Evolutionary conservation across 768 basidiomycete genomes (phyloP).

Genomic region (Suillus discolor): DNA sequence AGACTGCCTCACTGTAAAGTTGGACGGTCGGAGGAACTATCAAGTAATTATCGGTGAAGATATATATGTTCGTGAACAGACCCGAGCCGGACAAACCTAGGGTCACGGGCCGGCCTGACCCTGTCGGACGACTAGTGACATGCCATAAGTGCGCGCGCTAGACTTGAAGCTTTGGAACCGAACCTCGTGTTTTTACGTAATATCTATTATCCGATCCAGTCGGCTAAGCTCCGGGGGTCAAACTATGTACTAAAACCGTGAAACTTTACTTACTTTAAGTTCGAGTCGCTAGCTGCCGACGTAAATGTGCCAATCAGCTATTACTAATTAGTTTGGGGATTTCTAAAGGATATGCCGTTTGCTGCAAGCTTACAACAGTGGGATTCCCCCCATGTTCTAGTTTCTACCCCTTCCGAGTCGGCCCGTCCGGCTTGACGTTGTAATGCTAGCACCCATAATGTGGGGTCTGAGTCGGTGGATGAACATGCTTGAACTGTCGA

Average conservation of each 20-base stretch:
- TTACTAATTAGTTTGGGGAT: background rate
- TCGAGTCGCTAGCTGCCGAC: background rate
- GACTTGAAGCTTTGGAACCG: background rate
- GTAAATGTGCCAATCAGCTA: background rate
- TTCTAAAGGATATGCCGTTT: background rate
- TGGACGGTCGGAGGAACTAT: background rate
- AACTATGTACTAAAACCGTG: background rate
- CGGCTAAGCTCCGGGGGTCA: background rate
- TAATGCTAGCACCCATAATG: background rate
- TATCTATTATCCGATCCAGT: background rate
- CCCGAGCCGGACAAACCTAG: background rate
- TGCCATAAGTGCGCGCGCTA: background rate
- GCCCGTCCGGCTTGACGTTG: background rate
- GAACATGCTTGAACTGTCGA: background rate
- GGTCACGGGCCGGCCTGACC: background rate
- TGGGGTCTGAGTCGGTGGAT: background rate
- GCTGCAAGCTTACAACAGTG: background rate
- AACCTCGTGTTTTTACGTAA: background rate
- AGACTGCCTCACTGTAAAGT: background rate
- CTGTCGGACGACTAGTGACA: background rate
- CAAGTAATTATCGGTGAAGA: background rate
- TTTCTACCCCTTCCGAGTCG: background rate
- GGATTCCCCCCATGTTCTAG: background rate
- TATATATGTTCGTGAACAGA: background rate
- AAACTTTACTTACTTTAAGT: background rate